Base-by-base conservation (phyloP, 2,329 filamentous ascomycete species). In the Curvularia hawaiiensis region DNA sequence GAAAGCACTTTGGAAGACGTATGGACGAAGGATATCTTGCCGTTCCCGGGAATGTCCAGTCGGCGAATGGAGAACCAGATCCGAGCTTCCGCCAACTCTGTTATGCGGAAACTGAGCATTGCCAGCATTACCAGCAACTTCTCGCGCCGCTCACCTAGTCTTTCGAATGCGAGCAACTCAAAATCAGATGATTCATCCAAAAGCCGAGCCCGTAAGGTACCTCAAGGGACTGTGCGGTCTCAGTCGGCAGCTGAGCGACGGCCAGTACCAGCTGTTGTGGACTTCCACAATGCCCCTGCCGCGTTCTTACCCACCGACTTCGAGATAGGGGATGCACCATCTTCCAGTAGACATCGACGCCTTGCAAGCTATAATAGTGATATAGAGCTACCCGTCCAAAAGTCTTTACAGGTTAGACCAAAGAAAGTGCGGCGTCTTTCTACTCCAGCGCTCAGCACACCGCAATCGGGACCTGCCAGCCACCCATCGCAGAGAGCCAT, bases 31-130 rank as follows among this genome's bases (percentile, higher is more conserved):
- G 90, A 96, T 54, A 76, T 86, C 18, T 78, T 97, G 41, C 92
- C 92, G 1, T 95, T 90, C 70, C 92, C 93, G 16, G 92, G 92
- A 1, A 93, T 97, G 85, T 85, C 84, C 31, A 81, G 76, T 75
- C 87, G 78, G 75, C 85, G 73, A 75, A 86, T 79, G 78, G 90
- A 96, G 66, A 86, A 90, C 69, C 80, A 91, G 3, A 88, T 95
- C 46, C 84, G 90, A 50, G 86, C 85, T 40, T 92, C 90, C n/a
- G 90, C 92, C 12, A 92, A 91, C 35, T 90, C 90, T 0, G 86
- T 97, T 70, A 96, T 97, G 79, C 85, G 92, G 51, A 96, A 93
- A 73, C 83, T 97, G 61, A 96, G 91, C 75, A 88, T 91, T 69
- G 88, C 89, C 48, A 92, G 88, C 73, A 89, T 95, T 62, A 84